Evolutionary conservation across 1,284 basidiomycete genomes (phyloP), one percentile per base, ranked within the genome.

Genomic region (Mycena citricolor): DNA sequence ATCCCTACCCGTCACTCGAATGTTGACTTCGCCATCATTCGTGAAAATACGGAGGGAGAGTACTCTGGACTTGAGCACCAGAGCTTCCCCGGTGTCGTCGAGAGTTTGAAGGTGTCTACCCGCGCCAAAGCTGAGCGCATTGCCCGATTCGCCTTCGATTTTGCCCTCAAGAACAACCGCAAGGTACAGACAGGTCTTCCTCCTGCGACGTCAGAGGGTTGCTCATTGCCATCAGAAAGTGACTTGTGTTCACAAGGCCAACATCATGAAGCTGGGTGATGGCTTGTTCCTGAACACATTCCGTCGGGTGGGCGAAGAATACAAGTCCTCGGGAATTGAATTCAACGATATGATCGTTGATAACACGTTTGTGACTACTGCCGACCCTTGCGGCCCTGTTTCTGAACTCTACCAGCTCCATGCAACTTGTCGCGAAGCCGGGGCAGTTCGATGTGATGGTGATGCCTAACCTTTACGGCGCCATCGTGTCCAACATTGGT

Each of bases 191-290:
- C 30, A 25, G 32, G 41, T 40, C 13, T 14, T 35, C 21, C 43
- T 37, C 28, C 34, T n/a, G 11, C 24, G 8, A 25, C 19, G 24
- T 21, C 5, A 17, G 17, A 26, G 6, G 42, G 41, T 33, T 32
- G 44, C 47, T 60, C 17, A 13, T 24, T 14, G 32, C 31, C 31
- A 48, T 25, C 61, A 95, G 91, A 97, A 95, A 87, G 97, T 99
- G 58, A 99, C 97, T 44, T 98, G 94, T 65, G 94, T 99, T 38
- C 97, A 99, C 86, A 99, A 99, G 75, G 97, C 97, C 63, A 99
- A 99, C 79, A 99, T 99, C 77, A 99, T 99, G 97, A 99, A 99
- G 73, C 85, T 99, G 59, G 95, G 94, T 67, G 97, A 99, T 64
- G 97, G 97, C 71, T 84, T 99, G 37, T 99, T 99, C 85, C 81